These are phyloP conservation scores for Diaporthe vexans DNA, from an alignment of 2,329 filamentous ascomycete genomes.

Conservation along the genomic window DNA sequence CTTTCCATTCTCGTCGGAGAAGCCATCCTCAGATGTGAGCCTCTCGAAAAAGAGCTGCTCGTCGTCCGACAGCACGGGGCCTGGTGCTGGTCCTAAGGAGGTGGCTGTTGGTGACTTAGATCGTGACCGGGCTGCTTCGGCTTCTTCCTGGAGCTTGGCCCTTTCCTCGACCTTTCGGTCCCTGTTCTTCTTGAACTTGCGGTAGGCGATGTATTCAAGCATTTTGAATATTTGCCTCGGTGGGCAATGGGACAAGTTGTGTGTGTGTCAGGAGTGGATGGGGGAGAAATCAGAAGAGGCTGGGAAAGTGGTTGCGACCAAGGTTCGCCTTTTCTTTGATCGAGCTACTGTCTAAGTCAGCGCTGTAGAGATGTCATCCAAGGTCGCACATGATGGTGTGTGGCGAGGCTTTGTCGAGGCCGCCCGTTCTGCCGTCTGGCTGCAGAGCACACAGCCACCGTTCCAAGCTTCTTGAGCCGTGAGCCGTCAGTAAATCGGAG, in stretches of 20 bases:
- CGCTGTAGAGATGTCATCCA: conserved; percentile 24
- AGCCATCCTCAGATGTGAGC: conserved; percentile 60
- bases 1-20: conserved; percentile 58
- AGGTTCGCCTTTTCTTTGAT: conserved; percentile 15
- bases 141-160: conserved; percentile 53
- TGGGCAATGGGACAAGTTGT: background rate
- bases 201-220: conserved; percentile 74
- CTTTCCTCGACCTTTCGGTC: conserved; percentile 55
- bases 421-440: conserved; percentile 22
- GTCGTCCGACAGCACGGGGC: conserved; percentile 66
- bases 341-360: background rate
- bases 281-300: background rate
- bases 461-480: conserved; percentile 29
- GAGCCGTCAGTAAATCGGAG: conserved; percentile 14
- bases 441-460: conserved; percentile 39
- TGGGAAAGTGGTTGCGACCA: background rate
- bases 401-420: conserved; percentile 36
- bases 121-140: conserved; percentile 44
- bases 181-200: conserved; percentile 69
- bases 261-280: conserved; percentile 4
- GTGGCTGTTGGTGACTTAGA: conserved; percentile 17
- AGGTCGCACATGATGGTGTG: conserved; percentile 36
- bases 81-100: conserved; percentile 44
- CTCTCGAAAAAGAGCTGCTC: conserved; percentile 72
- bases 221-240: conserved; percentile 55